Evolutionary conservation across 2,329 filamentous ascomycete genomes (phyloP).

Genomic region (Ilyonectria destructans): DNA sequence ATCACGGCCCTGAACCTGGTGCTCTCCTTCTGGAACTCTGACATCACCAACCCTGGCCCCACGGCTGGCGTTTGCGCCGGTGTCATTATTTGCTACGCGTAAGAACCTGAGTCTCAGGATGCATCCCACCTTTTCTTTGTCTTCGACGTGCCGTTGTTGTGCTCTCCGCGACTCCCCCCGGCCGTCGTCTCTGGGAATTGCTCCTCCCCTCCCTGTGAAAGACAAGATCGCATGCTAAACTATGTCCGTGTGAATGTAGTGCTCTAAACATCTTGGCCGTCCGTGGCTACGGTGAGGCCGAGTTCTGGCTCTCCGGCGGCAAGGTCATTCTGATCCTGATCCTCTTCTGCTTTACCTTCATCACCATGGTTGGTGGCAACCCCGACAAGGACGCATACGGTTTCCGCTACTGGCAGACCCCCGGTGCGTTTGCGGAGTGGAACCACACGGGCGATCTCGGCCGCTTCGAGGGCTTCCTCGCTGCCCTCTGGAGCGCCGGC

Average conservation of each 20-base stretch:
- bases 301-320: conserved; percentile 78
- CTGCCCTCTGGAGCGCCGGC: conserved; percentile 75
- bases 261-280: conserved; percentile 77
- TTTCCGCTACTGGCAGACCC: conserved; percentile 76
- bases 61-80: conserved; percentile 75
- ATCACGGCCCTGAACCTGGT: conserved; percentile 62
- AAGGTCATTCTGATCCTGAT: conserved; percentile 79
- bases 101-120: conserved; percentile 49
- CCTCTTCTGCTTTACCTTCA: conserved; percentile 82
- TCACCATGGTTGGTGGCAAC: conserved; percentile 86
- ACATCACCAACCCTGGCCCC: conserved; percentile 75
- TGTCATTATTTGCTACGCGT: conserved; percentile 72
- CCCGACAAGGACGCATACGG: conserved; percentile 79
- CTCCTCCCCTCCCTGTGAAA: conserved; percentile 15
- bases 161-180: neutral
- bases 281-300: conserved; percentile 78
- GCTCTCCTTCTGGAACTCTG: conserved; percentile 57
- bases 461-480: conserved; percentile 79
- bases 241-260: conserved; percentile 52
- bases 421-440: conserved; percentile 64
- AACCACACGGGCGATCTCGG: conserved; percentile 75
- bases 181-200: conserved; percentile 21
- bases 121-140: conserved; percentile 23
- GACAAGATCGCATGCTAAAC: conserved; percentile 51
- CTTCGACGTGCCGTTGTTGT: conserved; percentile 28